These are phyloP conservation scores for Exophiala sp. DNA, from an alignment of 2,329 filamentous ascomycete genomes.

Conservation along the genomic window DNA sequence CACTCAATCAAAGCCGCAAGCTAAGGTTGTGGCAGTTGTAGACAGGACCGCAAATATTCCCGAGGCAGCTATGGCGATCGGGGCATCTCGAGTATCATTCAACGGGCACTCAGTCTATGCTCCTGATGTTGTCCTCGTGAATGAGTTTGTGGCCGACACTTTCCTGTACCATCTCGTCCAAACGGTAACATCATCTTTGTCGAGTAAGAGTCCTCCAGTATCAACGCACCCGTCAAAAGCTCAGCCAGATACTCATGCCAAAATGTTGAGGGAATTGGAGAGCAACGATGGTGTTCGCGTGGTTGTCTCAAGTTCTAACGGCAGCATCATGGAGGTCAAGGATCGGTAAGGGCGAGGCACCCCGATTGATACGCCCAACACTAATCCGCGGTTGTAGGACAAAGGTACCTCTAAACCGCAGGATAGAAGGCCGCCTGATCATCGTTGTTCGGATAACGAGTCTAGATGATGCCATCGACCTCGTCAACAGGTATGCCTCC, in stretches of 20 bases:
- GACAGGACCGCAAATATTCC: constrained; percentile 58
- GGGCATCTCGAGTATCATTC: constrained; percentile 54
- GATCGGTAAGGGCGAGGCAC: constrained; percentile 27
- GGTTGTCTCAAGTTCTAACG: constrained; percentile 32
- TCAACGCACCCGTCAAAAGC: neutral
- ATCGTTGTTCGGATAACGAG: constrained; percentile 47
- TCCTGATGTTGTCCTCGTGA: constrained; percentile 62
- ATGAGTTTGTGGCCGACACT: constrained; percentile 51
- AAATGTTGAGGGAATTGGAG: constrained; percentile 2
- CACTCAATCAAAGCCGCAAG: constrained; percentile 34
- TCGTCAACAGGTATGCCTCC: constrained; percentile 35
- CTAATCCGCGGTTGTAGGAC: neutral
- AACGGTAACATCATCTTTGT: neutral
- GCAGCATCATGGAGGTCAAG: constrained; percentile 32
- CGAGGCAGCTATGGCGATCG: constrained; percentile 52
- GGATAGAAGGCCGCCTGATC: constrained; percentile 44
- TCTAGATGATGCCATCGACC: constrained; percentile 54
- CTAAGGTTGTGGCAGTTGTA: constrained; percentile 53
- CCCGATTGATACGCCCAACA: neutral
- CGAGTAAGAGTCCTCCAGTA: neutral
- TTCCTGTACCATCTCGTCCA: constrained; percentile 9
- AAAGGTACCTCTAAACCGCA: constrained; percentile 34
- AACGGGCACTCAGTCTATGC: constrained; percentile 58
- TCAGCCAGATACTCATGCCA: neutral
- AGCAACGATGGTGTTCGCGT: constrained; percentile 3